These are phyloP conservation scores for Monosporozyma solicola DNA, from an alignment of 805 yeast genomes.

Conservation along the genomic window DNA sequence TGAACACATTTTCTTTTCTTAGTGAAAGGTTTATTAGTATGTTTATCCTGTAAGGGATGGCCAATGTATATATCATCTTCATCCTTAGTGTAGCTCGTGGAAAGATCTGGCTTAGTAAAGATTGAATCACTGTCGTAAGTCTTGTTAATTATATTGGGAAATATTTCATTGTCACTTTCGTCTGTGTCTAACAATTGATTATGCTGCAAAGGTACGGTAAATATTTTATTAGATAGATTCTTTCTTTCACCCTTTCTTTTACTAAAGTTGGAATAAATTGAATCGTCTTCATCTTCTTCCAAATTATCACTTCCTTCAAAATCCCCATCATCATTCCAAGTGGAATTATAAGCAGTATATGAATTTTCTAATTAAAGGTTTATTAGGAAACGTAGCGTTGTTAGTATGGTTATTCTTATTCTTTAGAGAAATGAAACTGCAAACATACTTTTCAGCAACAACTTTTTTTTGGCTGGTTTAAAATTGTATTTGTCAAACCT, in stretches of 20 bases:
- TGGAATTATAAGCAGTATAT: too few relatives aligned
- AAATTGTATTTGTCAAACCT: background rate
- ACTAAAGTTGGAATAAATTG: background rate
- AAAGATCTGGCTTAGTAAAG: background rate
- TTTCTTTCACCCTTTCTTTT: background rate
- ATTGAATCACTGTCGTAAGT: conserved; percentile 2
- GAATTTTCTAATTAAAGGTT: background rate
- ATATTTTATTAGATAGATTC: conserved; percentile 1
- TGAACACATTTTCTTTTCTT: background rate
- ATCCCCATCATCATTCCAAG: background rate
- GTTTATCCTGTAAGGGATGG: background rate
- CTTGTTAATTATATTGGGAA: background rate
- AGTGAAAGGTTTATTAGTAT: background rate
- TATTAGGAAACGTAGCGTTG: background rate
- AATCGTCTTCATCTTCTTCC: conserved; percentile 2
- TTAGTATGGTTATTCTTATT: background rate
- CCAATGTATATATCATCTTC: conserved; percentile 11
- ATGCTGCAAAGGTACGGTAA: conserved; percentile 13
- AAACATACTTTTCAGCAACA: background rate
- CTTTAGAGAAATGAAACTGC: background rate
- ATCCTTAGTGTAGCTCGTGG: conserved; percentile 5
- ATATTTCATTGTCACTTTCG: conserved; percentile 6
- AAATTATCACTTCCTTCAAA: conserved; percentile 1
- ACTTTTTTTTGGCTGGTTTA: background rate
- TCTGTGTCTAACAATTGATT: conserved; percentile 20